A percentile compares a stretch with the other conserved stretches of the same genome.
phyloP scores from a whole-genome alignment of 352 stramenopile genomes.

The Phytopythium litorale region DNA sequence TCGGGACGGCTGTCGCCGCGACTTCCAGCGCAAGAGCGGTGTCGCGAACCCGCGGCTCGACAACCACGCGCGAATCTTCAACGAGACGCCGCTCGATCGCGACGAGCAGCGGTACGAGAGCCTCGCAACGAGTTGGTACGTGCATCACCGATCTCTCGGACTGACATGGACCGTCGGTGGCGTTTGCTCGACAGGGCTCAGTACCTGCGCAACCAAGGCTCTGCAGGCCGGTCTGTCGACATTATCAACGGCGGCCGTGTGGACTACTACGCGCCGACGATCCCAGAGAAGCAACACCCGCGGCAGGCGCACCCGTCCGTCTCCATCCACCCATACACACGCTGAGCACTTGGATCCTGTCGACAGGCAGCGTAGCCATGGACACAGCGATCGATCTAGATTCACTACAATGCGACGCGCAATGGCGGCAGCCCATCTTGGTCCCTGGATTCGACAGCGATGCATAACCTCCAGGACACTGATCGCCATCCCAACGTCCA shows the following conservation, averaged over 20 bases:
- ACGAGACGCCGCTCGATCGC: constrained; percentile 52
- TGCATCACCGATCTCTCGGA: not conserved
- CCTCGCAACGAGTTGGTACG: not conserved
- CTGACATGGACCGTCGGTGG: not conserved
- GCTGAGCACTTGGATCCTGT: constrained; percentile 10
- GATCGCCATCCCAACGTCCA: too few relatives aligned
- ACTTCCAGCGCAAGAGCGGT: constrained; percentile 56
- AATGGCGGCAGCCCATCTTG: too few relatives aligned
- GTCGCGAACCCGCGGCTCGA: constrained; percentile 37
- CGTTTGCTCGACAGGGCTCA: constrained; percentile 35
- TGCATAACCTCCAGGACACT: too few relatives aligned
- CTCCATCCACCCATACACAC: constrained; percentile 57
- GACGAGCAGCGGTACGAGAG: constrained; percentile 40
- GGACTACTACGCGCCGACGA: constrained; percentile 52
- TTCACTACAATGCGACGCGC: too few relatives aligned
- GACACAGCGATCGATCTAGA: too few relatives aligned
- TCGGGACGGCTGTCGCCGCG: constrained; percentile 26
- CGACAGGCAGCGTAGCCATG: too few relatives aligned
- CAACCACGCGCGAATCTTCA: constrained; percentile 67
- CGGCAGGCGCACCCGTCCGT: constrained; percentile 67
- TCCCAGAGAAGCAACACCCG: constrained; percentile 59
- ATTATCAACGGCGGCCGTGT: constrained; percentile 64
- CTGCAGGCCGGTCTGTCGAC: constrained; percentile 51
- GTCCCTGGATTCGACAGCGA: too few relatives aligned
- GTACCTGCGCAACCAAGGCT: constrained; percentile 70